Conservation (phyloP, 2,329 filamentous ascomycete species). For the Fusarium subtropicale region DNA sequence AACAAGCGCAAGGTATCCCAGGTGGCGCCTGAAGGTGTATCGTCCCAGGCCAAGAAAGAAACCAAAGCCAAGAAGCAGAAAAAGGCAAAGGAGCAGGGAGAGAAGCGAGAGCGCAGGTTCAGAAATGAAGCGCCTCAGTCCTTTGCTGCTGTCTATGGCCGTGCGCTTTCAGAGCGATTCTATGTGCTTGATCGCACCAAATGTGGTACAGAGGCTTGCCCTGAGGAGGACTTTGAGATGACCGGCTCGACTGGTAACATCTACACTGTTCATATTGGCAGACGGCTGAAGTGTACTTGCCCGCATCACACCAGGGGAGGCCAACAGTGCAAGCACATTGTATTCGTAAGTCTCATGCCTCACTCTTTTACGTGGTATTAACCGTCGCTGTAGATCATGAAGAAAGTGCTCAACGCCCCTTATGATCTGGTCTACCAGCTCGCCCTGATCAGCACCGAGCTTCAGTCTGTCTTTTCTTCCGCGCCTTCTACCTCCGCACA, state of each 20-base stretch:
- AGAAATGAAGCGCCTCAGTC: conserved; percentile 50
- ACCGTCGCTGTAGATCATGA: conserved; percentile 60
- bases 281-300: conserved; percentile 66
- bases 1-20: conserved; percentile 34
- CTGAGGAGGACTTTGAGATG: conserved; percentile 66
- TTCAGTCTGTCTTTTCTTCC: conserved; percentile 67
- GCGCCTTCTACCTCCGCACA: conserved; percentile 63
- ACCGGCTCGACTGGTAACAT: conserved; percentile 75
- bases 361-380: neutral
- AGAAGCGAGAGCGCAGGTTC: conserved; percentile 54
- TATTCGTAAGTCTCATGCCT: conserved; percentile 60
- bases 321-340: conserved; percentile 73
- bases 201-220: conserved; percentile 52
- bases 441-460: conserved; percentile 68
- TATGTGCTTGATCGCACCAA: conserved; percentile 59
- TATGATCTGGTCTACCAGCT: conserved; percentile 70
- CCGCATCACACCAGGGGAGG: conserved; percentile 64
- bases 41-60: neutral
- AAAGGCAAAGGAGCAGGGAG: conserved; percentile 23
- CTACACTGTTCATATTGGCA: conserved; percentile 67
- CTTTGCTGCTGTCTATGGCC: conserved; percentile 54
- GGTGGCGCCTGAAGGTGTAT: neutral
- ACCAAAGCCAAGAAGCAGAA: conserved; percentile 33
- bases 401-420: conserved; percentile 68
- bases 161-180: conserved; percentile 59